Percentiles rank a stretch among this genome's conserved stretches.
Evolutionary conservation across 176 grass and related monocot genomes (phyloP).

Genomic region (Carex scoparia): DNA sequence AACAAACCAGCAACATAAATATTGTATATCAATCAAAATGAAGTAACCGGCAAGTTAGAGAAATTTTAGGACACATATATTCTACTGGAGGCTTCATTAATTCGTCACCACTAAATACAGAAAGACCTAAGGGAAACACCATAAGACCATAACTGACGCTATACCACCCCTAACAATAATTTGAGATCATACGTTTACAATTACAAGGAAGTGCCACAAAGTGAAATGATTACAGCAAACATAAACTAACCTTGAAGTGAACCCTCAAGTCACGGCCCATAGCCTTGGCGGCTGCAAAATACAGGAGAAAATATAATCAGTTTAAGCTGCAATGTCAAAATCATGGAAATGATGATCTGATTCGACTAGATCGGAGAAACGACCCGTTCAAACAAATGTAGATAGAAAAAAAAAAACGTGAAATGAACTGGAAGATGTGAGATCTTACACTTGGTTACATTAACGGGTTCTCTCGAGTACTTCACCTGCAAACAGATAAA

Average conservation of each 20-base stretch:
- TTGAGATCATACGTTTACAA: neutral
- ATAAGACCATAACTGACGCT: no score
- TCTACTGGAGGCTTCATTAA: neutral
- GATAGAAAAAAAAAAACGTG: neutral
- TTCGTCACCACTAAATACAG: neutral
- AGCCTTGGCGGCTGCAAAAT: slow-evolving; percentile 68
- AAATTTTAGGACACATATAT: neutral
- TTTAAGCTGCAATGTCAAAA: neutral
- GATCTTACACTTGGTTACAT: slow-evolving; percentile 69
- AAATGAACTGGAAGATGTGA: neutral
- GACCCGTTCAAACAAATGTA: neutral
- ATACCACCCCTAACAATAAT: neutral
- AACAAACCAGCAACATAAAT: neutral
- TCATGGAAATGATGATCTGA: neutral
- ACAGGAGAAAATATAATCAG: neutral
- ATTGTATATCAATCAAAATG: no score
- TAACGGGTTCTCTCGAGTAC: slow-evolving; percentile 59
- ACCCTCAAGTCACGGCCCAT: slow-evolving; percentile 78
- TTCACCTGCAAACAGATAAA: slow-evolving; percentile 41
- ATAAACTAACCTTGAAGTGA: slow-evolving; percentile 68
- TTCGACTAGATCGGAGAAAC: neutral
- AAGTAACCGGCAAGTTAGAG: neutral
- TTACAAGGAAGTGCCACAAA: neutral
- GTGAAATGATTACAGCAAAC: neutral
- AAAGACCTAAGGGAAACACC: neutral